Evolutionary conservation across 1,139 yeast genomes (phyloP).

Genomic region (Magnusiomyces magnusii): DNA sequence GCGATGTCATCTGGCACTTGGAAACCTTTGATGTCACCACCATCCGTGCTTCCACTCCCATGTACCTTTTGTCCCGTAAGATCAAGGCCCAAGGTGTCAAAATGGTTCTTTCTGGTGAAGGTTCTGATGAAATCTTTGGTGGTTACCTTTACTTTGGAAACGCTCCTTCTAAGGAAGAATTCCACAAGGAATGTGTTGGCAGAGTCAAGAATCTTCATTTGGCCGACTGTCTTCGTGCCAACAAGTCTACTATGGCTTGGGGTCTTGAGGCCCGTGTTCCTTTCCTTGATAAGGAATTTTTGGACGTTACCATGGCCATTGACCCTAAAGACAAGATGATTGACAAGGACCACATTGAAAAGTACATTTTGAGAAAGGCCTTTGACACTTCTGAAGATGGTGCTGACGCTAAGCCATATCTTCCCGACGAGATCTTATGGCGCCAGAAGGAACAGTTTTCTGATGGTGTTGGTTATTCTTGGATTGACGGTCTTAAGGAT

Average conservation of each 20-base stretch:
- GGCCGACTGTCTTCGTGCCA: slow-evolving; percentile 97
- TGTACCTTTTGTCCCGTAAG: slow-evolving; percentile 92
- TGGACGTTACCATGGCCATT: slow-evolving; percentile 90
- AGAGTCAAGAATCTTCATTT: slow-evolving; percentile 96
- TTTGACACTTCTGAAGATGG: slow-evolving; percentile 84
- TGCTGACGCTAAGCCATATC: slow-evolving; percentile 56
- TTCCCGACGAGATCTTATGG: slow-evolving; percentile 96
- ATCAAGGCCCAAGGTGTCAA: slow-evolving; percentile 99
- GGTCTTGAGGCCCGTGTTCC: slow-evolving; percentile 99
- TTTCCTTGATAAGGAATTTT: slow-evolving; percentile 88
- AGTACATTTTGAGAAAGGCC: slow-evolving; percentile 93
- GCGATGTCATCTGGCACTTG: slow-evolving; percentile 89
- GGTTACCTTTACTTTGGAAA: slow-evolving; percentile 96
- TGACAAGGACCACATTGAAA: slow-evolving; percentile 72
- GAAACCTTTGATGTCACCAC: slow-evolving; percentile 99
- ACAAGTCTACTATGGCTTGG: slow-evolving; percentile 99
- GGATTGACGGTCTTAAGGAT: slow-evolving; percentile 98
- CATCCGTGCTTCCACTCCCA: slow-evolving; percentile 97
- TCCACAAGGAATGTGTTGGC: slow-evolving; percentile 92
- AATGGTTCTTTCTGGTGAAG: slow-evolving; percentile 99
- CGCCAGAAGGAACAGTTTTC: slow-evolving; percentile 99
- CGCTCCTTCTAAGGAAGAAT: slow-evolving; percentile 87
- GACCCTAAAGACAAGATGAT: slow-evolving; percentile 89
- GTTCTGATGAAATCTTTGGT: slow-evolving; percentile 98
- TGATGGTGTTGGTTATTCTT: slow-evolving; percentile 98